phyloP scores from a whole-genome alignment of 2,329 filamentous ascomycete genomes.

The Didymella glomerata region DNA sequence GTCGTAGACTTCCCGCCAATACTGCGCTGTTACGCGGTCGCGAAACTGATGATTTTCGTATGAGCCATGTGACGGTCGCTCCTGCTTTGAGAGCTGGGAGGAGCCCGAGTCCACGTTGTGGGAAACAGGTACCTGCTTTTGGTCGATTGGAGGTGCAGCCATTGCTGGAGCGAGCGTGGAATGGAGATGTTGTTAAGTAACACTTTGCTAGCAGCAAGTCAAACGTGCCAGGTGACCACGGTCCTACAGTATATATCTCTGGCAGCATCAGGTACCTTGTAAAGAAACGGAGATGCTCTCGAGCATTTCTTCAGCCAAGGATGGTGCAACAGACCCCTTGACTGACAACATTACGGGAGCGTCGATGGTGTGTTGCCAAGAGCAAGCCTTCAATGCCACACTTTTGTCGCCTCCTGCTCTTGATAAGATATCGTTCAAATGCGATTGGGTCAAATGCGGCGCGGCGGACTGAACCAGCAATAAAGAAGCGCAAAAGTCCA shows the following conservation, averaged over 20 bases:
- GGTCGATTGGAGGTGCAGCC: conserved; percentile 21
- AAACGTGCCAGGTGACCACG: conserved; percentile 15
- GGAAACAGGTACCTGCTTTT: conserved; percentile 31
- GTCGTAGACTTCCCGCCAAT: conserved; percentile 41
- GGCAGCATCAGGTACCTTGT: conserved; percentile 24
- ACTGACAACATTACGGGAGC: conserved; percentile 32
- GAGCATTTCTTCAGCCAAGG: conserved; percentile 11
- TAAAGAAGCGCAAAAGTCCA: not conserved
- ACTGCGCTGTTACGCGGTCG: conserved; percentile 34
- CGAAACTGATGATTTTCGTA: conserved; percentile 35
- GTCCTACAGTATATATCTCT: conserved; percentile 18
- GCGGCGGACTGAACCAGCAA: not conserved
- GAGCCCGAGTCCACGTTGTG: conserved; percentile 29
- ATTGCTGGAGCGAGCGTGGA: conserved; percentile 19
- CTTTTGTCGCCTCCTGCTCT: not conserved
- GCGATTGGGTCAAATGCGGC: conserved; percentile 3
- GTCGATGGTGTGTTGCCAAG: conserved; percentile 15
- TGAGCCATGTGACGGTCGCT: conserved; percentile 24
- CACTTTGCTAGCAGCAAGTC: conserved; percentile 14
- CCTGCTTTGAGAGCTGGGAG: conserved; percentile 17
- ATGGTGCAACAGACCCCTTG: conserved; percentile 31
- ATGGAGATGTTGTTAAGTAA: conserved; percentile 19
- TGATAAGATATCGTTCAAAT: conserved; percentile 13
- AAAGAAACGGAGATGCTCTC: conserved; percentile 21
- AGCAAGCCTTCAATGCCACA: conserved; percentile 15